phyloP scores from a whole-genome alignment of 2,329 filamentous ascomycete species.

The Alternaria consortialis region DNA sequence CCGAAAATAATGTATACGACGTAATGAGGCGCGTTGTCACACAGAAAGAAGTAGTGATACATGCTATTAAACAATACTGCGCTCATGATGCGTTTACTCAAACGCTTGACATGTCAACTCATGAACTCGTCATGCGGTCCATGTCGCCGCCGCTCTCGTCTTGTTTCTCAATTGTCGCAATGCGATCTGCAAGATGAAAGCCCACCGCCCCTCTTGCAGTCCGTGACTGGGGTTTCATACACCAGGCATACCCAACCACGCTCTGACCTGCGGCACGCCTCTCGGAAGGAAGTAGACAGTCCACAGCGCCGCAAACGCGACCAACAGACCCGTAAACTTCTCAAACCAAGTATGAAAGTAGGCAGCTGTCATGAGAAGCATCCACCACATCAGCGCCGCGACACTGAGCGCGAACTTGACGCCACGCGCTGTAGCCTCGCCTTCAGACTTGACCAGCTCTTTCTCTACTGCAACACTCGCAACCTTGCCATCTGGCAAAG shows the following conservation, averaged over 20 bases:
- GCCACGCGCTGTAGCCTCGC: conserved; percentile 56
- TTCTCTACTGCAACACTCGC: conserved; percentile 55
- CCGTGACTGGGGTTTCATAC: conserved; percentile 33
- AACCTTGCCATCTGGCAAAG: conserved; percentile 72
- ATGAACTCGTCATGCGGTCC: not conserved
- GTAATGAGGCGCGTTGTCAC: not conserved
- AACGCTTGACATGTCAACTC: conserved; percentile 6
- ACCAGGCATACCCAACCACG: conserved; percentile 59
- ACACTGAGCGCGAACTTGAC: conserved; percentile 67
- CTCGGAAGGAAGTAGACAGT: conserved; percentile 60
- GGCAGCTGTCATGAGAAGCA: conserved; percentile 97
- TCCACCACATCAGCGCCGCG: conserved; percentile 82
- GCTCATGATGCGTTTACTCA: conserved; percentile 2
- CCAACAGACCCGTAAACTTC: conserved; percentile 70
- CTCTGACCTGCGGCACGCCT: conserved; percentile 53
- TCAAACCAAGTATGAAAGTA: conserved; percentile 99
- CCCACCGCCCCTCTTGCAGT: not conserved
- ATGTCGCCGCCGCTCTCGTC: not conserved
- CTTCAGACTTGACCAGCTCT: conserved; percentile 51
- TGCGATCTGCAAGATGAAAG: not conserved
- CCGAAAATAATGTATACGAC: not conserved
- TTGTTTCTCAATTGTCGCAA: not conserved
- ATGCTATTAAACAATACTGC: conserved; percentile 12
- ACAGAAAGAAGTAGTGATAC: not conserved
- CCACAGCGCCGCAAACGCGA: conserved; percentile 58